Evolutionary conservation across 768 basidiomycete species (phyloP), one percentile per base, ranked within the genome.

Genomic region (Rhodotorula babjevae): DNA sequence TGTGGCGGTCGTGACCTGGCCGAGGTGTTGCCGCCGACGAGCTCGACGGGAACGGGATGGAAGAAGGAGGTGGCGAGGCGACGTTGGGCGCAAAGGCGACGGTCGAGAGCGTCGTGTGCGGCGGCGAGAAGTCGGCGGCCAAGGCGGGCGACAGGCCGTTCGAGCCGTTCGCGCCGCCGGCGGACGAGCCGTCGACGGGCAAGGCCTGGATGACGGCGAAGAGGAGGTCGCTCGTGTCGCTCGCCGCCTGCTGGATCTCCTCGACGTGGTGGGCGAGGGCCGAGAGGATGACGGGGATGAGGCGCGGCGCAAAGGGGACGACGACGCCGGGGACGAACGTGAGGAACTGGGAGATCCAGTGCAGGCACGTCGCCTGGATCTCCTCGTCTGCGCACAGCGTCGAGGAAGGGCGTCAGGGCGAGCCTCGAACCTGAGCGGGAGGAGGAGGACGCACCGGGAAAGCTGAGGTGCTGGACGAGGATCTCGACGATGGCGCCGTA

Each of bases 401-500:
- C 36, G 36, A 36, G 36, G n/a, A n/a, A 36, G 36, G 5, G 36
- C 5, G 10, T 2, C 25, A 3, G 55, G 68, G 44, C 61, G 44
- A 12, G 49, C 27, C 36, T 10, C 18, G 53, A 66, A 15, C 29
- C 23, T 27, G 11, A 71, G 49, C 61, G 61, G 44, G 67, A 49
- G 61, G 21, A 11, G 46, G 21, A 12, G n/a, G 47, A 85, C 89
- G 81, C 74, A 93, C 93, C 92, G 78, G 81, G 81, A 69, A 91
- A 90, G 52, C 85, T 84, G 46, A 97, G 82, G 77, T 98, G 93
- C 75, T 87, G 86, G 18, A 98, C 88, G 58, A 99, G 82, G 74
- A 95, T 98, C 79, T 97, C 93, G 50, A 97, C 87, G 63, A 99
- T 92, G 6, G 93, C 89, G 25, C 88, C 86, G 79, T 93, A 93